A percentile compares a stretch with the other conserved stretches of the same genome.
Evolutionary conservation across 192 early-diverging fungal genomes (phyloP).

Genomic region (Thamnidium elegans): DNA sequence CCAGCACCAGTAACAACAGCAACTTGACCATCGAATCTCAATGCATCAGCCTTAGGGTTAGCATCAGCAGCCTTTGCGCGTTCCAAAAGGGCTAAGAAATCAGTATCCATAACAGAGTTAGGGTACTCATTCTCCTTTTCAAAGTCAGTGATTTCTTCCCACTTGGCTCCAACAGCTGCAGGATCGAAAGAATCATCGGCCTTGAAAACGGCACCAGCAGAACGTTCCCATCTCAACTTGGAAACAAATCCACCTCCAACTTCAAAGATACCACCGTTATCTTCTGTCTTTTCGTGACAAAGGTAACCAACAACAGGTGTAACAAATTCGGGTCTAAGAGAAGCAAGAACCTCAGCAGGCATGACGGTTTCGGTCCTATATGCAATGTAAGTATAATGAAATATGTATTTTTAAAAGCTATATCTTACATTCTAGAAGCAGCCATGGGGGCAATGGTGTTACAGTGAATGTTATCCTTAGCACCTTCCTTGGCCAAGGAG

Average conservation of each 20-base stretch:
- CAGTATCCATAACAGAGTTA: conserved; percentile 68
- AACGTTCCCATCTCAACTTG: conserved; percentile 89
- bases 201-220: conserved; percentile 87
- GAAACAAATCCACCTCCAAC: conserved; percentile 94
- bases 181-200: conserved; percentile 84
- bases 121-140: conserved; percentile 63
- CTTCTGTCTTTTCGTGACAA: conserved; percentile 80
- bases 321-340: conserved; percentile 96
- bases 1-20: conserved; percentile 91
- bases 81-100: conserved; percentile 79
- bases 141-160: conserved; percentile 75
- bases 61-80: conserved; percentile 63
- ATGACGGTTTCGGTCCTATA: conserved; percentile 84
- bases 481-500: conserved; percentile 92
- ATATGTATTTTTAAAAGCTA: neutral
- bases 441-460: conserved; percentile 98
- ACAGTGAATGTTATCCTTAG: conserved; percentile 86
- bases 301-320: conserved; percentile 93
- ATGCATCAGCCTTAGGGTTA: conserved; percentile 54
- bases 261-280: conserved; percentile 90
- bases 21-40: conserved; percentile 77
- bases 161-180: conserved; percentile 73
- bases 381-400: neutral
- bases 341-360: conserved; percentile 92
- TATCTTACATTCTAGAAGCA: conserved; percentile 83